Conservation (phyloP, 2,329 filamentous ascomycete species). For the Penicillium janthinellum region DNA sequence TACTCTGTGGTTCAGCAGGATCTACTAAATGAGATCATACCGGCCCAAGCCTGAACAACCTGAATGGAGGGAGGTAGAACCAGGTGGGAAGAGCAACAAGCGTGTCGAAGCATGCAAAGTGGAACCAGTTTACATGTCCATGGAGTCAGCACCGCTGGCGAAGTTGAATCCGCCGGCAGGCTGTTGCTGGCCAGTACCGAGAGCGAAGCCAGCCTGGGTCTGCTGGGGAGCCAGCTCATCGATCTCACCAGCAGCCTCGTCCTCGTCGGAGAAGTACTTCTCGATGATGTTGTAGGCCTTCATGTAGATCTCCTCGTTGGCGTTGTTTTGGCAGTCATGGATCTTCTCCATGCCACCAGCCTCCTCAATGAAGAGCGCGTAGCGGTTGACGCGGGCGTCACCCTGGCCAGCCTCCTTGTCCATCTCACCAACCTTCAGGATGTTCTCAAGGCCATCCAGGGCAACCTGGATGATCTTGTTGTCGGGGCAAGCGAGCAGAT, state of each 20-base stretch:
- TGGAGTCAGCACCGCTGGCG: constrained; percentile 70
- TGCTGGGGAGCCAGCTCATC: constrained; percentile 75
- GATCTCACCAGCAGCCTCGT: constrained; percentile 75
- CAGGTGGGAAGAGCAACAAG: constrained; percentile 4
- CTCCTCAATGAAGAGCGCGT: constrained; percentile 97
- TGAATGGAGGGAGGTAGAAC: not conserved
- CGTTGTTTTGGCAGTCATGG: constrained; percentile 99
- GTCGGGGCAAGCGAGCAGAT: constrained; percentile 91
- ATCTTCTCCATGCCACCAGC: constrained; percentile 99
- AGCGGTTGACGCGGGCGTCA: constrained; percentile 75
- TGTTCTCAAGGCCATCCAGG: constrained; percentile 96
- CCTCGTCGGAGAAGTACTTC: constrained; percentile 99
- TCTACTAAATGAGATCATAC: not conserved
- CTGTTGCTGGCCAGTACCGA: constrained; percentile 64
- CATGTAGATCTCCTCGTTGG: constrained; percentile 99
- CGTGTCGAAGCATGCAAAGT: not conserved
- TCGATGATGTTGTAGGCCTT: constrained; percentile 99
- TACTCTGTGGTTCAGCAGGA: not conserved
- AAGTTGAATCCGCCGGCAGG: constrained; percentile 86
- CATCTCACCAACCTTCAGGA: constrained; percentile 98
- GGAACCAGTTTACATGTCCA: constrained; percentile 66
- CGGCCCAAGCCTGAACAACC: not conserved
- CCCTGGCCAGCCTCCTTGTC: constrained; percentile 80
- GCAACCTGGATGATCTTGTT: constrained; percentile 99
- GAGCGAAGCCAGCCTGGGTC: constrained; percentile 75